Evolutionary conservation across 1,139 yeast genomes (phyloP).

Genomic region (Suhomyces atakaporum): DNA sequence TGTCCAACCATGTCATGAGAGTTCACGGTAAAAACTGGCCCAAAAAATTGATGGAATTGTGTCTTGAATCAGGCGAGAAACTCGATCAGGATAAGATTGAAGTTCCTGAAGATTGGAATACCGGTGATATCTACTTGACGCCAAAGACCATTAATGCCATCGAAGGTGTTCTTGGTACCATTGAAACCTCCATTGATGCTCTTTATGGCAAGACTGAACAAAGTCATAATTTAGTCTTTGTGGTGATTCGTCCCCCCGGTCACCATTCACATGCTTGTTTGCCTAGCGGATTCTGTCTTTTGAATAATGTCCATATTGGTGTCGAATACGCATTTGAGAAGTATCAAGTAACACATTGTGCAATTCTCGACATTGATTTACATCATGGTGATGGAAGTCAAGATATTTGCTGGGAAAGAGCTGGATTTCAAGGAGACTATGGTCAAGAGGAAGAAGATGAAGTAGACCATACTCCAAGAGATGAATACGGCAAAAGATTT

Average conservation of each 20-base stretch:
- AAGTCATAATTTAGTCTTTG: conserved; percentile 61
- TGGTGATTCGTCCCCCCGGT: conserved; percentile 81
- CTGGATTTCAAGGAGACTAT: conserved; percentile 58
- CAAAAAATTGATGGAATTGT: conserved; percentile 55
- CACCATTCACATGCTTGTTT: conserved; percentile 86
- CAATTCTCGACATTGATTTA: conserved; percentile 77
- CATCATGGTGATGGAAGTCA: conserved; percentile 96
- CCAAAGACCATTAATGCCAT: conserved; percentile 70
- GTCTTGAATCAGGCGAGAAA: conserved; percentile 59
- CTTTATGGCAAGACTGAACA: conserved; percentile 17
- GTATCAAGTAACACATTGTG: conserved; percentile 76
- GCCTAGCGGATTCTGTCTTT: conserved; percentile 85
- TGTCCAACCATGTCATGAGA: conserved; percentile 60
- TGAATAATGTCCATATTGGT: conserved; percentile 82
- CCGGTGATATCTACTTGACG: conserved; percentile 78
- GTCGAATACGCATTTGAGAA: conserved; percentile 73
- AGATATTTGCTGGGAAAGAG: conserved; percentile 82
- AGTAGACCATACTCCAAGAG: conserved; percentile 38
- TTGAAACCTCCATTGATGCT: conserved; percentile 70
- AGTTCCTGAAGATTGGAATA: conserved; percentile 81
- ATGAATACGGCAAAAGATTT: conserved; percentile 55
- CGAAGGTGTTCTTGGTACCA: conserved; percentile 78
- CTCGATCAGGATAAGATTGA: conserved; percentile 60
- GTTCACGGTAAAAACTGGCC: conserved; percentile 86
- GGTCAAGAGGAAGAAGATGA: conserved; percentile 50